Base-by-base conservation (phyloP, 345 rosid species). In the Acer yangbiense region DNA sequence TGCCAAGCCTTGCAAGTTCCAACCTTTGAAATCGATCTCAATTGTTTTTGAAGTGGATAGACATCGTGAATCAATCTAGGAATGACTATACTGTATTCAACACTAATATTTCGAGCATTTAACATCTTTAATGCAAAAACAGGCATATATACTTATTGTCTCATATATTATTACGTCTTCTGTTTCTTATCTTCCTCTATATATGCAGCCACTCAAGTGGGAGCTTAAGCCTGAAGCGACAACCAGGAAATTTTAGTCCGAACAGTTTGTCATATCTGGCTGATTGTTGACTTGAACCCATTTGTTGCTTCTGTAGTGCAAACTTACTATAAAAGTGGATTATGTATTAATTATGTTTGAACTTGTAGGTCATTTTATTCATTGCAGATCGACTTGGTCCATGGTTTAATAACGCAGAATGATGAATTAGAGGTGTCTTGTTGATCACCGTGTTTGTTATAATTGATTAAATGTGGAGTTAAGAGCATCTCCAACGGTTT, bases 201-300 rank as follows among this genome's bases (percentile, higher is more conserved):
- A 29, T 29, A 2, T 80, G 82, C 81, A 96, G 98, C 94, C 97
- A 66, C 87, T 92, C 67, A 96, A 93, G 89, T 94, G 99, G 98
- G 99, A 94, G 83, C 83, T 96, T 83, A 96, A 32, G 35, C 35
- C 32, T 29, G 32, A 29, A 94, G 85, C 97, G 92, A 86, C 89
- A 92, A 86, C 94, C 97, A 10, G 99, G 99, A 52, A 78, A 65
- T 65, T 74, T 96, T 88, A 92, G 97, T 85, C 99, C 82, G 76
- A 46, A 29, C 86, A 87, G 55, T 84, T 80, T 11, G 75, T 54
- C 72, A 79, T 74, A 66, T 52, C 65, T 3, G 67, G 43, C 11
- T 44, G 86, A 64, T 55, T 7, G 16, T 39, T 55, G 7, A 27
- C 43, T 46, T 52, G 39, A 29, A 29, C 32, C 32, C 32, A 29